Base-by-base conservation (phyloP, 257 asterid species). In the Solanum dulcamara region DNA sequence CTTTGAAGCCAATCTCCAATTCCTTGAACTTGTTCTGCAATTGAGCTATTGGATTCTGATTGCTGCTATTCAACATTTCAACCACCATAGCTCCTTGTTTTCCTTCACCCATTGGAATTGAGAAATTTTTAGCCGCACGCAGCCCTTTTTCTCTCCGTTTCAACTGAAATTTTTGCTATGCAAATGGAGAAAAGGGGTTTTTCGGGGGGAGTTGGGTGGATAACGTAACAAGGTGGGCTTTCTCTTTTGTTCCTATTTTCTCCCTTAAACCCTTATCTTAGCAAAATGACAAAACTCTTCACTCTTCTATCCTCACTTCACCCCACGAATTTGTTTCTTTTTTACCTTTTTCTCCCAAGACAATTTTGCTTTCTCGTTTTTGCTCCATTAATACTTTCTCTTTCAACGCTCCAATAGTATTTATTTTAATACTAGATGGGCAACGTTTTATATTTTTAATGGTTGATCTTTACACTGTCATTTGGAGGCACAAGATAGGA, bases 1-100 rank as follows among this genome's bases (percentile, higher is more conserved):
- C 90, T 83, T 88, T 92, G 85, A 94, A 93, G 50, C 77, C 88
- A 28, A 38, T 42, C 83, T 94, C 97, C 71, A 96, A 83, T 88
- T 93, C 97, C 89, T 90, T 92, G 81, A 90, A 91, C 92, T 93
- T 96, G 77, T 89, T 85, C 91, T 92, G 97, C 88, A 92, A 90
- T 75, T 90, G 90, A 28, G 87, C 92, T 28, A 96, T 88, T 26
- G 98, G 99, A 66, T 93, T 94, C 80, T 92, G 93, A 17, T 14
- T 15, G 22, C 38, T 75, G 81, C 60, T 44, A 44, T 44, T 75
- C 2, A 91, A 89, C 81, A 87, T 60, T 32, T 86, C 93, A 81
- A 89, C 84, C 83, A 85, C 94, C 91, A 91, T 81, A 0, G 86
- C 89, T 48, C 92, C 95, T 88, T 90, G 96, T 86, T 94, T 93